Evolutionary conservation across 1,284 basidiomycete species (phyloP), one percentile per base, ranked within the genome.

Genomic region (Clitocybe nebularis): DNA sequence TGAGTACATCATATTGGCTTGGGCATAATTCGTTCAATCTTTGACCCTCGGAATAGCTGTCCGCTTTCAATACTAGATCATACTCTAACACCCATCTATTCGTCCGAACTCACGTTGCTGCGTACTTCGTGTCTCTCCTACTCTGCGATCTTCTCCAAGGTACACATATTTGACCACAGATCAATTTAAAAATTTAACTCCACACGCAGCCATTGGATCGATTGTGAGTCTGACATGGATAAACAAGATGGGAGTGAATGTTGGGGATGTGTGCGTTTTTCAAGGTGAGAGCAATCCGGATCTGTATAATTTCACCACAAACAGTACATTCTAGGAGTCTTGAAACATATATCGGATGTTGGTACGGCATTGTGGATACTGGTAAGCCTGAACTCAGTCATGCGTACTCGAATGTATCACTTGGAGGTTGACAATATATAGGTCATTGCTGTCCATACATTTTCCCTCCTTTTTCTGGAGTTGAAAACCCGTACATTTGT

Each of bases 331-430:
- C 19, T 36, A 24, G 74, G 70, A 32, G 62, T 67, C 3, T 52
- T 77, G 42, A 79, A 77, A 54, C 75, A 79, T 44, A 47, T 64
- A 4, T 68, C 77, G 3, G 76, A 79, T 48, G 68, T 80, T 36
- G 70, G 73, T 4, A 71, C 62, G 6, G 74, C 74, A 2, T 47
- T 72, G 3, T 79, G 75, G 76, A 69, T 70, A 24, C 49, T 72
- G 45, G 73, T 73, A 49, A 34, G 59, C 48, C 21, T 35, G 34
- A 25, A n/a, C 11, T 4, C 21, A 34, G n/a, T 14, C 39, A 14
- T 20, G 22, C 26, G 23, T 44, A 14, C 13, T 25, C 17, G 11
- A 41, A 16, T 36, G 20, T 11, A 25, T 4, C 14, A 21, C 22
- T 30, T 30, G n/a, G 20, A 26, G 20, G 9, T 13, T n/a, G 20